Percentiles rank a stretch among this genome's conserved stretches.
Evolutionary conservation across 768 basidiomycete genomes (phyloP).

Genomic region (Russula sp.): DNA sequence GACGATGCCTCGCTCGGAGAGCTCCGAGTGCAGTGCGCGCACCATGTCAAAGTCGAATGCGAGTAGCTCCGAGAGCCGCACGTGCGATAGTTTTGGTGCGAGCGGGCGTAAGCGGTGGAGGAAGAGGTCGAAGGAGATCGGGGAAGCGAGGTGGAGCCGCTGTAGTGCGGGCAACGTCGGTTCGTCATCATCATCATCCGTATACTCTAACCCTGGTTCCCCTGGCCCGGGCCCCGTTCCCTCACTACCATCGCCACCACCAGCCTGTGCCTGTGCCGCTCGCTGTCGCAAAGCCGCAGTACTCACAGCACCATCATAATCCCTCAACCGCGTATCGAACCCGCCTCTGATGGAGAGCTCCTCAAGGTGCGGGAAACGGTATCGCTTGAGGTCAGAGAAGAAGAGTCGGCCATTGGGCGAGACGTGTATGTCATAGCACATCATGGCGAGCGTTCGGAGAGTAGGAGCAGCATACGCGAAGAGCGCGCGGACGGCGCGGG

Average conservation of each 20-base stretch:
- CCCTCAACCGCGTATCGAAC: slow-evolving; percentile 27
- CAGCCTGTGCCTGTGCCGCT: not conserved
- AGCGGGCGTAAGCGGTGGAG: slow-evolving; percentile 25
- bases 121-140: slow-evolving; percentile 29
- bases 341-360: slow-evolving; percentile 30
- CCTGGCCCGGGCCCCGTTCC: not conserved
- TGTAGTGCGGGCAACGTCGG: slow-evolving; percentile 18
- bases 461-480: slow-evolving; percentile 27
- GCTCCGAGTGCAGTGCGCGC: slow-evolving; percentile 26
- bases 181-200: not conserved
- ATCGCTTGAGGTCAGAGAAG: slow-evolving; percentile 26
- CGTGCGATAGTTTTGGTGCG: slow-evolving; percentile 24
- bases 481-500: slow-evolving; percentile 21
- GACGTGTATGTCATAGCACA: slow-evolving; percentile 30
- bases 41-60: slow-evolving; percentile 28
- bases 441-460: slow-evolving; percentile 28
- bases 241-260: not conserved
- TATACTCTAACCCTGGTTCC: not conserved
- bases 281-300: not conserved
- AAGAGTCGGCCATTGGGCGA: slow-evolving; percentile 27
- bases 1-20: slow-evolving; percentile 27
- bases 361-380: slow-evolving; percentile 21
- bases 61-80: slow-evolving; percentile 30
- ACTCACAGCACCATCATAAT: slow-evolving; percentile 6
- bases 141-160: slow-evolving; percentile 29